phyloP scores from a whole-genome alignment of 805 yeast genomes.

The Suhomyces tanzawaensis region DNA sequence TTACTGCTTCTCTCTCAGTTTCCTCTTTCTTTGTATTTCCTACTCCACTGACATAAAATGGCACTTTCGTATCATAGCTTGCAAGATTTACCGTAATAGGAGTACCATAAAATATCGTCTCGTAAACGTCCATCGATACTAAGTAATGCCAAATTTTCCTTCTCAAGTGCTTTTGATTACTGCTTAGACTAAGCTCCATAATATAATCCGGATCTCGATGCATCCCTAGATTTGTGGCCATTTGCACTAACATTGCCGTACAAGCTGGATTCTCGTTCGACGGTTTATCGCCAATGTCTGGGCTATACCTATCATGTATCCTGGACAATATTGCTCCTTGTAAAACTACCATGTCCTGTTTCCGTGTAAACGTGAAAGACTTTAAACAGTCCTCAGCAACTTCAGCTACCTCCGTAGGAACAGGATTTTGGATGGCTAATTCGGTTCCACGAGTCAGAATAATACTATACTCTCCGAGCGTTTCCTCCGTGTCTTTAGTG shows the following conservation, averaged over 20 bases:
- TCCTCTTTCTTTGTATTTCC: slow-evolving; percentile 35
- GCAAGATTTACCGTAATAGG: slow-evolving; percentile 9
- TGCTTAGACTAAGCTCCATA: slow-evolving; percentile 12
- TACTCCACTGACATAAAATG: slow-evolving; percentile 35
- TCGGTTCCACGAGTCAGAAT: background rate
- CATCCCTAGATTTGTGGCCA: slow-evolving; percentile 36
- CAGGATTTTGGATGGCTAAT: slow-evolving; percentile 11
- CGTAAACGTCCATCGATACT: slow-evolving; percentile 43
- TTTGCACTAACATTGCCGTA: slow-evolving; percentile 26
- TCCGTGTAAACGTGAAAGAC: slow-evolving; percentile 9
- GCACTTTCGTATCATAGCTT: slow-evolving; percentile 50
- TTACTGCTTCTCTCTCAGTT: slow-evolving; percentile 42
- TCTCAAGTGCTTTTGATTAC: slow-evolving; percentile 33
- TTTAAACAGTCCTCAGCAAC: slow-evolving; percentile 16
- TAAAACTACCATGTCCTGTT: slow-evolving; percentile 13
- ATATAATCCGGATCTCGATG: slow-evolving; percentile 40
- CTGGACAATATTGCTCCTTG: slow-evolving; percentile 18
- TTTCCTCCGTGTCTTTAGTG: slow-evolving; percentile 7
- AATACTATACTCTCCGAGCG: slow-evolving; percentile 5
- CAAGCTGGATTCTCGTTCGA: slow-evolving; percentile 15
- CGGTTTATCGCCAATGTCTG: slow-evolving; percentile 13
- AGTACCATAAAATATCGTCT: slow-evolving; percentile 24
- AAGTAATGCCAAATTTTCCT: slow-evolving; percentile 60
- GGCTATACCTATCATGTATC: slow-evolving; percentile 12
- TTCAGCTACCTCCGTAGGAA: slow-evolving; percentile 14